Evolutionary conservation across 169 alveolate species (phyloP).

Genomic region (Perkinsus olseni): DNA sequence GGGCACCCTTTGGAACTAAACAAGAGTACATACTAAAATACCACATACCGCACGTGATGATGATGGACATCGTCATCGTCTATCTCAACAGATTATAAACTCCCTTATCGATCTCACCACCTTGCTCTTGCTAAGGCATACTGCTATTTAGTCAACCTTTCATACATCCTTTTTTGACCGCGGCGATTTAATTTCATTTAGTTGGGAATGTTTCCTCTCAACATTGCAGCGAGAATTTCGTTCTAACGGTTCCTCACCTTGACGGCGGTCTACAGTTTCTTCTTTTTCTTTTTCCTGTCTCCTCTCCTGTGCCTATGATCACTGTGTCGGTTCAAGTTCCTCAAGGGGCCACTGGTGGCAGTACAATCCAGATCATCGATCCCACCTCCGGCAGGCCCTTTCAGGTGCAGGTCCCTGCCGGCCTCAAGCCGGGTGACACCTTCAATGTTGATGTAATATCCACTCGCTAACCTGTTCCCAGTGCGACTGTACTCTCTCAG

Average conservation of each 20-base stretch:
- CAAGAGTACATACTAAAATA: no score
- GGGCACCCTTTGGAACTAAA: neutral
- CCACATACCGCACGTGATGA: no score
- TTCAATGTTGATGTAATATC: neutral
- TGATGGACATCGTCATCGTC: no score
- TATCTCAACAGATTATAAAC: no score
- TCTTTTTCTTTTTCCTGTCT: neutral
- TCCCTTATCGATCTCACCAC: no score
- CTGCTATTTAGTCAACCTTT: neutral
- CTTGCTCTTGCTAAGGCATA: no score
- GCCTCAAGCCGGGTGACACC: neutral
- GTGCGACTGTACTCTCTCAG: neutral
- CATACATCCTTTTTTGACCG: neutral
- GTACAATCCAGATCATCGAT: neutral
- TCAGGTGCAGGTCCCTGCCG: neutral
- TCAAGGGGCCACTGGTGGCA: neutral
- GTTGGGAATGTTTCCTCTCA: neutral
- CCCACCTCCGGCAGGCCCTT: neutral
- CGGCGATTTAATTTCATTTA: neutral
- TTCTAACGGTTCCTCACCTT: no score
- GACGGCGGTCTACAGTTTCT: neutral
- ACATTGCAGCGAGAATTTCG: no score
- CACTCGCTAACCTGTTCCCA: neutral
- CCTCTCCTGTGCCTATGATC: neutral
- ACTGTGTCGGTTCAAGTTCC: neutral